These are phyloP conservation scores for Cordyceps javanica DNA, from an alignment of 2,329 filamentous ascomycete species.

Conservation along the genomic window DNA sequence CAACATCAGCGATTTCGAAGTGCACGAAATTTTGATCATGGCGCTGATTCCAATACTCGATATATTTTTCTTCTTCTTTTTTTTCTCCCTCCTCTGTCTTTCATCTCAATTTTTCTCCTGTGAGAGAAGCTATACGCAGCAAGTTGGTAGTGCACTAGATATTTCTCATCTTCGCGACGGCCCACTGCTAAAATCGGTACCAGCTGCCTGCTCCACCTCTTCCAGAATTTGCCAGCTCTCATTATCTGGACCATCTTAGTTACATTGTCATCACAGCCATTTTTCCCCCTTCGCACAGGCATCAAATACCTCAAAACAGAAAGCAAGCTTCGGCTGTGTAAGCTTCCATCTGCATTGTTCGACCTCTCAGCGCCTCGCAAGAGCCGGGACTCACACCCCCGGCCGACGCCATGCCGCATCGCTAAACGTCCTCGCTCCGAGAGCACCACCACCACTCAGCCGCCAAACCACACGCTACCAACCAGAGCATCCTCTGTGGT, in stretches of 20 bases:
- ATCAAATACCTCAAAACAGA: neutral
- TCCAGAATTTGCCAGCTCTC: neutral
- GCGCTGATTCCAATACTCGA: too few relatives aligned
- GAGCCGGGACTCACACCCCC: neutral
- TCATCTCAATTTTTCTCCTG: too few relatives aligned
- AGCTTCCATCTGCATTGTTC: neutral
- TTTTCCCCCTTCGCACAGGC: neutral
- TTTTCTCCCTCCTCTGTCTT: too few relatives aligned
- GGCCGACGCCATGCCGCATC: neutral
- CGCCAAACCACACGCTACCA: neutral
- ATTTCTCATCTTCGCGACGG: too few relatives aligned
- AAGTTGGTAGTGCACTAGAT: too few relatives aligned
- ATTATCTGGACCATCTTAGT: neutral
- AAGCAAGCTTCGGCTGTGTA: neutral
- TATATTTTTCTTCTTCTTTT: too few relatives aligned
- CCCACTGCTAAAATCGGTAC: neutral
- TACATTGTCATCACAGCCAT: neutral
- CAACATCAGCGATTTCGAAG: too few relatives aligned
- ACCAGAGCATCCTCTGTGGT: neutral
- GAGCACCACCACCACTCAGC: neutral
- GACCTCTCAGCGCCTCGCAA: neutral
- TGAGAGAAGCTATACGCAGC: too few relatives aligned
- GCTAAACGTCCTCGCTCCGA: neutral
- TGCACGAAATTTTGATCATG: too few relatives aligned
- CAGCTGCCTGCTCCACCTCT: constrained; percentile 6